Evolutionary conservation across 495 filamentous ascomycete species (phyloP).

Genomic region (Xylaria grammica): DNA sequence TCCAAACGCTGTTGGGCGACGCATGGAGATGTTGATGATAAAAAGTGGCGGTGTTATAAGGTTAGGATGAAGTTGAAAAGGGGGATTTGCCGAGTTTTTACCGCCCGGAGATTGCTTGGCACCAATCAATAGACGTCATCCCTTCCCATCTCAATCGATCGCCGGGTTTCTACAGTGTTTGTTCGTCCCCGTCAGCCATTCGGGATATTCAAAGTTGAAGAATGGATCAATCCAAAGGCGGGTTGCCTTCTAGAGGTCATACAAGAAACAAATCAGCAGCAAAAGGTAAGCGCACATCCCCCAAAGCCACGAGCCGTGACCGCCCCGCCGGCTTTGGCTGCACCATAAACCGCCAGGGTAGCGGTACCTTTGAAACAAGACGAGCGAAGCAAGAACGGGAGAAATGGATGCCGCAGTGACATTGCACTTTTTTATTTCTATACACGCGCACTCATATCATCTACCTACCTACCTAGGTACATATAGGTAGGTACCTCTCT

Average conservation of each 20-base stretch:
- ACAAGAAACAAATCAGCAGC: conserved; percentile 45
- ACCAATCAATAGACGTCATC: conserved; percentile 10
- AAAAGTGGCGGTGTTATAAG: neutral
- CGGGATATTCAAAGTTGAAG: neutral
- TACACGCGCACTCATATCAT: no score
- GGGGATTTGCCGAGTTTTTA: conserved; percentile 16
- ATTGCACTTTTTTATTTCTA: neutral
- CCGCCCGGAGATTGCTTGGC: neutral
- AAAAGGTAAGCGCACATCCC: conserved; percentile 38
- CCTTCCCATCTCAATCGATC: neutral
- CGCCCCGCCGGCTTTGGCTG: neutral
- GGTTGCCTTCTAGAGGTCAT: conserved; percentile 38
- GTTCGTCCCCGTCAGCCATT: neutral
- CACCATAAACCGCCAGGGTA: neutral
- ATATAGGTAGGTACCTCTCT: no score
- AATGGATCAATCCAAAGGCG: conserved; percentile 43
- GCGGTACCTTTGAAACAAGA: neutral
- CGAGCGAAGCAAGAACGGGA: neutral
- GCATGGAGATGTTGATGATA: neutral
- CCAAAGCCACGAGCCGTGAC: neutral
- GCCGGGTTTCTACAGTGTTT: neutral
- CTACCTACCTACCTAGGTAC: no score
- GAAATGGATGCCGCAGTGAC: neutral
- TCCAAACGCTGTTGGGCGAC: neutral
- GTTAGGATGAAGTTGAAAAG: conserved; percentile 4